These are phyloP conservation scores for Xerocomellus chrysenteron DNA, from an alignment of 768 basidiomycete genomes.

Conservation along the genomic window DNA sequence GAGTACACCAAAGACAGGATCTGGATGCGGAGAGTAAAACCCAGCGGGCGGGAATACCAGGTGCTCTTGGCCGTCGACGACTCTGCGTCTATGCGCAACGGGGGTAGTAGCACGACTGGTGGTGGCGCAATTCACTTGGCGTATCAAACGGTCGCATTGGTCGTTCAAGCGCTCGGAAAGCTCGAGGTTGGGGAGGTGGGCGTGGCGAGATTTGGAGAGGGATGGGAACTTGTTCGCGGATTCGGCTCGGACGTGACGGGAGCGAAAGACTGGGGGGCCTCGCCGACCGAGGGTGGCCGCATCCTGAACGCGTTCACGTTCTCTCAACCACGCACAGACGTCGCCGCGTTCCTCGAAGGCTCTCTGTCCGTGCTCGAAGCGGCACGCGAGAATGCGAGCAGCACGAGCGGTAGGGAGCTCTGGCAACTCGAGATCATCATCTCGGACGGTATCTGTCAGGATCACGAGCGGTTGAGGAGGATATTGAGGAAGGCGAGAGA, in stretches of 20 bases:
- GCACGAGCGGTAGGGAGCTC: constrained; percentile 70
- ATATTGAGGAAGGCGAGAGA: constrained; percentile 83
- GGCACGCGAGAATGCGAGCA: constrained; percentile 65
- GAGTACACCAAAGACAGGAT: constrained; percentile 99
- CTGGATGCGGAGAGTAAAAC: constrained; percentile 93
- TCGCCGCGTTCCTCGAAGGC: constrained; percentile 75
- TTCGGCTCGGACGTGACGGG: constrained; percentile 87
- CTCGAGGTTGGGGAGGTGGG: constrained; percentile 96
- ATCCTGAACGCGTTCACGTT: constrained; percentile 87
- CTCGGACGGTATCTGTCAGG: constrained; percentile 98
- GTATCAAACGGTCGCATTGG: constrained; percentile 88
- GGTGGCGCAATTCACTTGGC: constrained; percentile 71
- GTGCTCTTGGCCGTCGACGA: constrained; percentile 93
- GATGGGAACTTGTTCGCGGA: constrained; percentile 83
- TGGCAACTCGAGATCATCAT: constrained; percentile 99
- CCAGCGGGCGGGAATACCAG: constrained; percentile 94
- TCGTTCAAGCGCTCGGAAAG: constrained; percentile 84
- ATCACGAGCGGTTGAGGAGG: constrained; percentile 81
- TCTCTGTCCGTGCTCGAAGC: constrained; percentile 72
- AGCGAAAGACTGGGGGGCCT: constrained; percentile 43
- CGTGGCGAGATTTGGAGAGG: constrained; percentile 86
- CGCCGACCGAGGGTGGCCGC: constrained; percentile 27
- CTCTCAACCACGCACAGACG: constrained; percentile 86
- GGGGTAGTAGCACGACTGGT: constrained; percentile 5
- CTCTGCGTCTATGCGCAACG: constrained; percentile 81